Percentiles rank a stretch among this genome's conserved stretches.
phyloP scores from a whole-genome alignment of 2,329 filamentous ascomycete genomes.

The Fusarium illudens region DNA sequence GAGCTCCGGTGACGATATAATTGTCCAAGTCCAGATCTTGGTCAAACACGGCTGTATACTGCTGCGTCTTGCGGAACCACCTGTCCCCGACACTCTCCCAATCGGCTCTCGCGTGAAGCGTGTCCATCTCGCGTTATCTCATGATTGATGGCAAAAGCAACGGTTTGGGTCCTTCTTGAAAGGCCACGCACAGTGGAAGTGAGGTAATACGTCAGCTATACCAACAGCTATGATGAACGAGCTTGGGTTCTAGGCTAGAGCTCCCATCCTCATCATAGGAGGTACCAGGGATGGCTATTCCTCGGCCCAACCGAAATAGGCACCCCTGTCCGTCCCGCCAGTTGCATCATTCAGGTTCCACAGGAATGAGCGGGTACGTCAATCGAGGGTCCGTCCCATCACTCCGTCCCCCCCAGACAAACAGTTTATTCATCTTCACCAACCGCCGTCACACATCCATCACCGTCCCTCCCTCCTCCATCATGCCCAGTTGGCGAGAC shows the following conservation, averaged over 20 bases:
- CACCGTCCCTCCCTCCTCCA: constrained; percentile 8
- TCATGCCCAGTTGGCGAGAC: constrained; percentile 76
- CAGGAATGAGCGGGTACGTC: constrained; percentile 31
- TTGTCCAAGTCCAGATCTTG: constrained; percentile 94
- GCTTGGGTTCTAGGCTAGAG: background rate
- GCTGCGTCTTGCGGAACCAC: constrained; percentile 94
- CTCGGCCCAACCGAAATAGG: constrained; percentile 41
- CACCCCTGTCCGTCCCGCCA: constrained; percentile 14
- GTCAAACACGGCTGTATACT: constrained; percentile 94
- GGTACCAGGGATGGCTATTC: constrained; percentile 41
- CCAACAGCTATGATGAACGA: constrained; percentile 4
- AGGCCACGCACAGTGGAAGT: constrained; percentile 1
- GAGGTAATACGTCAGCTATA: constrained; percentile 17
- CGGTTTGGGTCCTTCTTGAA: background rate
- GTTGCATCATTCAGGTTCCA: constrained; percentile 41
- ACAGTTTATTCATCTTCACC: background rate
- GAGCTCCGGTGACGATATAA: constrained; percentile 89
- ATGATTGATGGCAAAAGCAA: constrained; percentile 35
- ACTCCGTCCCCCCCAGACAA: background rate
- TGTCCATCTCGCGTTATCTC: constrained; percentile 59
- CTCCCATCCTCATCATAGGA: constrained; percentile 17
- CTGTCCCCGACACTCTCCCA: constrained; percentile 94
- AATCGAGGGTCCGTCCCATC: background rate
- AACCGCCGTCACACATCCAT: background rate
- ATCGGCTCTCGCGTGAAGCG: constrained; percentile 77